Conservation (phyloP, 345 rosid species). For the Rhodomyrtus tomentosa region DNA sequence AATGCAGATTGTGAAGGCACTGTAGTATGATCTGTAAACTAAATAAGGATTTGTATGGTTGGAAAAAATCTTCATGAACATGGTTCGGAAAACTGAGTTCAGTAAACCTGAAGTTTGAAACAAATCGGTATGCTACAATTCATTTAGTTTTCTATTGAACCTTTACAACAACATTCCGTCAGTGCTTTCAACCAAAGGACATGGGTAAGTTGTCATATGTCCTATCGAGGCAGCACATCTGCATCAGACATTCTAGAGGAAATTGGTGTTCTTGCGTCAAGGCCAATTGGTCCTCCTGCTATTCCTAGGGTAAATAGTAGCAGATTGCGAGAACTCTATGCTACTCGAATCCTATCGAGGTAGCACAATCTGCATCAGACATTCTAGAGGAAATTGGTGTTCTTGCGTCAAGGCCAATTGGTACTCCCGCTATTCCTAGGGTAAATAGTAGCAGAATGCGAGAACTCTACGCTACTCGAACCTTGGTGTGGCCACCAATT, state of each 20-base stretch:
- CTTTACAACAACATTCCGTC: neutral
- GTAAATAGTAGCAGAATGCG: neutral
- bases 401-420: neutral
- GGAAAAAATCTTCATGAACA: neutral
- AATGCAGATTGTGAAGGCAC: neutral
- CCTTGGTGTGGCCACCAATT: neutral
- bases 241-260: neutral
- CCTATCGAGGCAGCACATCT: neutral
- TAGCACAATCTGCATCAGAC: neutral
- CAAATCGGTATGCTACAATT: neutral
- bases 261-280: neutral
- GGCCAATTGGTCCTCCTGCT: neutral
- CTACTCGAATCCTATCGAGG: neutral
- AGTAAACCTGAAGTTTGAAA: neutral
- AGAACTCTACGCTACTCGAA: neutral
- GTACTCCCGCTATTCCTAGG: neutral
- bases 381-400: neutral
- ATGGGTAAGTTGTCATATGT: neutral
- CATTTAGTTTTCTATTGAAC: neutral
- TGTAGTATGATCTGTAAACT: neutral
- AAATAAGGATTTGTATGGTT: neutral
- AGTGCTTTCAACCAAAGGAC: neutral
- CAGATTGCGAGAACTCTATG: neutral
- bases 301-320: neutral
- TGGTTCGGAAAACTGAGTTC: neutral